These are phyloP conservation scores for Nannochloropsis salina DNA, from an alignment of 108 stramenopile genomes.

Conservation along the genomic window DNA sequence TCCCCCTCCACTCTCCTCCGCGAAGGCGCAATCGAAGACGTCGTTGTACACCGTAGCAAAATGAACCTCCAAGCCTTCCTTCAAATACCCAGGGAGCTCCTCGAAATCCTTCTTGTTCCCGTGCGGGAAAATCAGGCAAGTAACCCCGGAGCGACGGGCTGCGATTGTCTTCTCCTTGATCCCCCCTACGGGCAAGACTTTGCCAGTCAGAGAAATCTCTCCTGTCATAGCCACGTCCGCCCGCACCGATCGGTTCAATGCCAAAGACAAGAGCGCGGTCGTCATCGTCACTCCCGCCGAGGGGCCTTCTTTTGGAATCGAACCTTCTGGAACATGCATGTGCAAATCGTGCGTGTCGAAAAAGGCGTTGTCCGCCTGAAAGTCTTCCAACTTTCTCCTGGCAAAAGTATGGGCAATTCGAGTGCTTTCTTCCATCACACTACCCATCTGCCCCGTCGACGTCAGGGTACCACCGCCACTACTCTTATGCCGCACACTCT, in stretches of 20 bases:
- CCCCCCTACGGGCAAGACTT: conserved; percentile 88
- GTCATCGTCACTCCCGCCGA: conserved; percentile 86
- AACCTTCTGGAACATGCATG: conserved; percentile 98
- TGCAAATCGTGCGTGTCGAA: conserved; percentile 77
- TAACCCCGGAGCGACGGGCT: conserved; percentile 84
- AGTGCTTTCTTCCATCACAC: conserved; percentile 35
- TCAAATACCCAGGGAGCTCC: conserved; percentile 90
- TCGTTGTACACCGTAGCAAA: conserved; percentile 82
- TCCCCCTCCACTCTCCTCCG: conserved; percentile 34
- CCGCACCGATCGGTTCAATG: conserved; percentile 69
- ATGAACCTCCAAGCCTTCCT: conserved; percentile 81
- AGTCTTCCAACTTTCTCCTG: conserved; percentile 62
- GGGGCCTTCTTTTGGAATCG: conserved; percentile 97
- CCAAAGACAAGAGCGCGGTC: conserved; percentile 89
- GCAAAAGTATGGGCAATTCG: conserved; percentile 91
- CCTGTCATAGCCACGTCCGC: conserved; percentile 97
- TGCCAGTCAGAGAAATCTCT: conserved; percentile 57
- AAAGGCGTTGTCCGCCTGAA: conserved; percentile 33
- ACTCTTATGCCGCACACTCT: conserved; percentile 46
- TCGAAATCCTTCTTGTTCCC: conserved; percentile 89
- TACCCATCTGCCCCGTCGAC: conserved; percentile 82
- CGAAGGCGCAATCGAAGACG: conserved; percentile 81
- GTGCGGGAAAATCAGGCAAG: conserved; percentile 71
- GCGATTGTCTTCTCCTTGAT: conserved; percentile 99
- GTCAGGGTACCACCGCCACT: conserved; percentile 34